phyloP scores from a whole-genome alignment of 106 monocot species.

The Iris macrosiphon region DNA sequence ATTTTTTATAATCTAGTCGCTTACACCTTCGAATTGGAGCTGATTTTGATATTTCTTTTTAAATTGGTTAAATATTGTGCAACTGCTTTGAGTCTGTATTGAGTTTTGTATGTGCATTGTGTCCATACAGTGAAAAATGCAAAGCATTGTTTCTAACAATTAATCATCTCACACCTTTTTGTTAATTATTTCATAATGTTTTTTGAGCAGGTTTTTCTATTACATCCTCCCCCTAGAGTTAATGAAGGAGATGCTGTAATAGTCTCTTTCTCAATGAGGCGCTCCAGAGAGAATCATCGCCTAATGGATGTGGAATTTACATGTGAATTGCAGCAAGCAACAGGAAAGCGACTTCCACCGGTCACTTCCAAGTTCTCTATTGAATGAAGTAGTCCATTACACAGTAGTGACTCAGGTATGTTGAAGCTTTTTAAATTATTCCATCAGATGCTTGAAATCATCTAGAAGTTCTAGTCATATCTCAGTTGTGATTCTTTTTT shows the following conservation, averaged over 20 bases:
- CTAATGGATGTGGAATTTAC: constrained; percentile 79
- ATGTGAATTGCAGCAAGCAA: constrained; percentile 42
- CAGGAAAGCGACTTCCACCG: constrained; percentile 44
- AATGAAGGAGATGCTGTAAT: constrained; percentile 49
- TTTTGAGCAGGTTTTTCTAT: constrained; percentile 58
- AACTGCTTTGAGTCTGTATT: neutral
- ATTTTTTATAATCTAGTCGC: too few relatives aligned
- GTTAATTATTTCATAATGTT: neutral
- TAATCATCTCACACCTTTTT: neutral
- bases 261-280: constrained; percentile 58
- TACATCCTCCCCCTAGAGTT: constrained; percentile 63
- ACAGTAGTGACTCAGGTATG: too few relatives aligned
- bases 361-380: constrained; percentile 56
- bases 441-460: too few relatives aligned
- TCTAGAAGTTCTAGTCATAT: too few relatives aligned
- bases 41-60: neutral
- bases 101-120: neutral
- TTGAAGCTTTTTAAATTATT: too few relatives aligned
- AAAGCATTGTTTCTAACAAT: too few relatives aligned
- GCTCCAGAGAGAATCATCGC: constrained; percentile 80
- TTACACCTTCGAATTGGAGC: too few relatives aligned
- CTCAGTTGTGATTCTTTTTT: too few relatives aligned
- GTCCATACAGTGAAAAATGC: too few relatives aligned
- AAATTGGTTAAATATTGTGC: neutral
- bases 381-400: constrained; percentile 62